Conservation (phyloP, 495 filamentous ascomycete species). For the Pyronema omphalodes region DNA sequence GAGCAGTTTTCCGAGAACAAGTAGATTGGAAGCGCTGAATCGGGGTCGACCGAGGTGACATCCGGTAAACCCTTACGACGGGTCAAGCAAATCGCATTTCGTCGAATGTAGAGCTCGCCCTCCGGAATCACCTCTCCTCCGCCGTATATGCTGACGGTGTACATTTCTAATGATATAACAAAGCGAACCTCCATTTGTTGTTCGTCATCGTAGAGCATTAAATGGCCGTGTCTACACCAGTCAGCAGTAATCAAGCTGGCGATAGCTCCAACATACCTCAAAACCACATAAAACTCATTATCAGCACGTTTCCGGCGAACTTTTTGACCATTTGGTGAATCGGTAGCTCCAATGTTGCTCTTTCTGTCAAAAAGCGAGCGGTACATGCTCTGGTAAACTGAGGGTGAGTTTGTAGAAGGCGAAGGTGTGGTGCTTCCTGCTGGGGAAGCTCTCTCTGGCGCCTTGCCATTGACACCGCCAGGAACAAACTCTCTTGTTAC, state of each 20-base stretch:
- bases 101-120: conserved; percentile 84
- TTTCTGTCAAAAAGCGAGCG: conserved; percentile 85
- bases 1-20: conserved; percentile 87
- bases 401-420: conserved; percentile 32
- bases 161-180: conserved; percentile 78
- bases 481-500: conserved; percentile 85
- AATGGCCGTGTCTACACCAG: conserved; percentile 59
- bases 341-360: conserved; percentile 27
- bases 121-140: conserved; percentile 69
- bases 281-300: conserved; percentile 87
- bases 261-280: conserved; percentile 39
- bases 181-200: conserved; percentile 85
- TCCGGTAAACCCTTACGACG: conserved; percentile 47
- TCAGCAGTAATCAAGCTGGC: conserved; percentile 1
- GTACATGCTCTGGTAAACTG: conserved; percentile 97
- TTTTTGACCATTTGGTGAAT: conserved; percentile 30
- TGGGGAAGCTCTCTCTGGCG: conserved; percentile 71
- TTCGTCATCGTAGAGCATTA: conserved; percentile 92
- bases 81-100: conserved; percentile 77
- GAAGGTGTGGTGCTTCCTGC: conserved; percentile 38
- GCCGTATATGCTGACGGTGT: conserved; percentile 68
- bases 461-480: conserved; percentile 77
- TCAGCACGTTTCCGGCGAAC: conserved; percentile 47
- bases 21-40: conserved; percentile 57
- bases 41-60: conserved; percentile 31